A percentile compares a stretch with the other conserved stretches of the same genome.
These are phyloP conservation scores for Sugiyamaella qingdaonensis DNA, from an alignment of 805 yeast species.

Conservation along the genomic window DNA sequence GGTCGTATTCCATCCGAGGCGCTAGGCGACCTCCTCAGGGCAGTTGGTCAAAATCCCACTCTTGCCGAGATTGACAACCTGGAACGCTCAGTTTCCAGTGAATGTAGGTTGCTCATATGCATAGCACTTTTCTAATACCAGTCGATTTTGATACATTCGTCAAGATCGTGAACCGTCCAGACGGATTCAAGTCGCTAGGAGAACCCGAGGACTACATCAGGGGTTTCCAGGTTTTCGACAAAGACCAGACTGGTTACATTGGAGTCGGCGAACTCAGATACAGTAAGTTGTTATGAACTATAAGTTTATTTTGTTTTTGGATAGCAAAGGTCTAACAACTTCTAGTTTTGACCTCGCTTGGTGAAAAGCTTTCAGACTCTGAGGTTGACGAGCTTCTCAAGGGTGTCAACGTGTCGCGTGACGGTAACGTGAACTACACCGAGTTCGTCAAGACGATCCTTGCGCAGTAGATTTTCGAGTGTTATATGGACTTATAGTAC, in stretches of 20 bases:
- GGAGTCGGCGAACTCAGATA: constrained; percentile 96
- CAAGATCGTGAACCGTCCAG: constrained; percentile 75
- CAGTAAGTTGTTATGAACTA: constrained; percentile 35
- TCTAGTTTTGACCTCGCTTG: constrained; percentile 76
- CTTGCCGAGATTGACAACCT: constrained; percentile 73
- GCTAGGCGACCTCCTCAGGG: constrained; percentile 89
- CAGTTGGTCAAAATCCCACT: constrained; percentile 98
- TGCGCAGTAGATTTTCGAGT: constrained; percentile 56
- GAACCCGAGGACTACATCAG: constrained; percentile 90
- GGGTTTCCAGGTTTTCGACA: constrained; percentile 96
- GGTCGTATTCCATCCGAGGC: constrained; percentile 82
- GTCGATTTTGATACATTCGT: constrained; percentile 75
- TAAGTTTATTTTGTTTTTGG: too few species aligned
- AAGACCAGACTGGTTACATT: constrained; percentile 90
- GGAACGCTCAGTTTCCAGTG: constrained; percentile 38
- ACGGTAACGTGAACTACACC: constrained; percentile 91
- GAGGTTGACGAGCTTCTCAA: constrained; percentile 96
- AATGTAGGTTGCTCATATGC: constrained; percentile 27
- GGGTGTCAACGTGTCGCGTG: constrained; percentile 90
- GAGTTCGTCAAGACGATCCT: constrained; percentile 91
- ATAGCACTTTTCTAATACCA: constrained; percentile 28
- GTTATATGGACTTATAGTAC: not conserved
- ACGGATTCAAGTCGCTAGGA: constrained; percentile 82
- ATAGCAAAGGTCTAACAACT: too few species aligned
- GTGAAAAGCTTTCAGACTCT: constrained; percentile 83